These are phyloP conservation scores for grape (Vitis vinifera) DNA, from an alignment of 164 flowering plant genomes.

Conservation along the genomic window ASM3070453v1 NC_081806.1:7245501-7246000, in stretches of 20 bases:
- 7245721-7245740: conserved; percentile 29
- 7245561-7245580: conserved; percentile 1
- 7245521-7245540: neutral
- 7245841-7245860: conserved; percentile 44
- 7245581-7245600: neutral
- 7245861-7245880: conserved; percentile 57
- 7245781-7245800: conserved; percentile 8
- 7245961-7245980: conserved; percentile 70
- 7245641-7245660: neutral
- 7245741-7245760: conserved; percentile 32
- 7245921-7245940: conserved; percentile 45
- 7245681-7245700: neutral
- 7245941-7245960: conserved; percentile 73
- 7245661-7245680: neutral
- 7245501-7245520: neutral
- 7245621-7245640: neutral
- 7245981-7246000: conserved; percentile 33
- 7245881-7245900: conserved; percentile 49
- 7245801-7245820: conserved; percentile 22
- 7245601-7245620: neutral
- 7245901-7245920: conserved; percentile 60
- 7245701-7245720: conserved; percentile 33
- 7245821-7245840: conserved; percentile 42
- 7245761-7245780: conserved; percentile 34
- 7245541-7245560: neutral